phyloP scores from a whole-genome alignment of 371 early-diverging fungal species.

The Nematocida homosporus region DNA sequence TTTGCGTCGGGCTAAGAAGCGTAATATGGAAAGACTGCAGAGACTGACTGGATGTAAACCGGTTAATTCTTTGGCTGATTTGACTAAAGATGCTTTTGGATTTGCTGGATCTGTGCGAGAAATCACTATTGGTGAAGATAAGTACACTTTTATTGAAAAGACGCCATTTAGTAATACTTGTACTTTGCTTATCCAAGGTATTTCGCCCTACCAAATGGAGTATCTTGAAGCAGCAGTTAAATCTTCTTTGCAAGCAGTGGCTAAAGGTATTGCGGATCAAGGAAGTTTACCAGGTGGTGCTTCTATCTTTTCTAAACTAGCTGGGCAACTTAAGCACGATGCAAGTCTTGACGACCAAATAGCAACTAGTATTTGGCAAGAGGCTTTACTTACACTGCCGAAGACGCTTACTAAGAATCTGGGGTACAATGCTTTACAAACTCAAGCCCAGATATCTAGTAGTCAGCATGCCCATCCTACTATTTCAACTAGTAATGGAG shows the following conservation, averaged over 20 bases:
- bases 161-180: slow-evolving; percentile 74
- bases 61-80: slow-evolving; percentile 90
- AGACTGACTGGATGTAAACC: slow-evolving; percentile 90
- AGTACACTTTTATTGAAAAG: slow-evolving; percentile 97
- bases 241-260: slow-evolving; percentile 78
- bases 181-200: slow-evolving; percentile 91
- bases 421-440: slow-evolving; percentile 90
- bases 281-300: slow-evolving; percentile 87
- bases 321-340: slow-evolving; percentile 34
- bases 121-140: slow-evolving; percentile 92
- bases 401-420: slow-evolving; percentile 87
- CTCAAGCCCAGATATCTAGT: slow-evolving; percentile 76
- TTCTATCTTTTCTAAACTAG: slow-evolving; percentile 79
- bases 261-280: slow-evolving; percentile 84
- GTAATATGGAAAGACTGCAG: slow-evolving; percentile 98
- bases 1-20: slow-evolving; percentile 94
- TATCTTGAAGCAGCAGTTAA: slow-evolving; percentile 93
- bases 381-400: slow-evolving; percentile 85
- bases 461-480: slow-evolving; percentile 6
- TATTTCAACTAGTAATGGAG: slow-evolving; percentile 67
- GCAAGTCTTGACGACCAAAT: slow-evolving; percentile 33
- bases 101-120: slow-evolving; percentile 88
- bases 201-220: slow-evolving; percentile 82
- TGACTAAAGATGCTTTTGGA: slow-evolving; percentile 80
- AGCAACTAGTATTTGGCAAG: slow-evolving; percentile 61